A percentile compares a stretch with the other conserved stretches of the same genome.
These are phyloP conservation scores for Prosopis cineraria DNA, from an alignment of 306 rosid genomes.

Conservation along the genomic window DNA sequence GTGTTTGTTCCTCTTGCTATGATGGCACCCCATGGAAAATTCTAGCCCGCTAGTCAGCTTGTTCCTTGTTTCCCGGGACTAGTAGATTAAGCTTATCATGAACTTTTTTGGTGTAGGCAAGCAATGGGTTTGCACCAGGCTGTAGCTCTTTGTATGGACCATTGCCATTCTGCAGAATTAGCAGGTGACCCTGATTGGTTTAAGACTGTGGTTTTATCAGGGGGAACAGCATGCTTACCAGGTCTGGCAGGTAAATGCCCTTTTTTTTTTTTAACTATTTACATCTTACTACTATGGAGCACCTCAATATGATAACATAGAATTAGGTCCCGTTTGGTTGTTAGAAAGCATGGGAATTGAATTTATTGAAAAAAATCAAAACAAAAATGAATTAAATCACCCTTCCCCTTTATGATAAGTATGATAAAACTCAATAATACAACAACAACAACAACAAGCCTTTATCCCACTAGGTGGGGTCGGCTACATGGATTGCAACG, in stretches of 20 bases:
- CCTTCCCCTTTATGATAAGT: too few species aligned
- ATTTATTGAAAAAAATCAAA: too few species aligned
- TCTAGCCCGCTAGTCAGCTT: slow-evolving; percentile 1
- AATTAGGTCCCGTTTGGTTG: too few species aligned
- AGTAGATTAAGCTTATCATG: slow-evolving; percentile 19
- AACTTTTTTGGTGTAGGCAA: slow-evolving; percentile 56
- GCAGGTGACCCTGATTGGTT: slow-evolving; percentile 69
- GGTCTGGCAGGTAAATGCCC: slow-evolving; percentile 73
- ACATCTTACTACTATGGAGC: slow-evolving; percentile 3
- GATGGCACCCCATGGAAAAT: slow-evolving; percentile 3
- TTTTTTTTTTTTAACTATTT: not conserved
- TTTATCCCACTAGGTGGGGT: too few species aligned
- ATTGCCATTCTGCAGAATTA: slow-evolving; percentile 69
- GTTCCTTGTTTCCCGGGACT: slow-evolving; percentile 15
- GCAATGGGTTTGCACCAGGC: slow-evolving; percentile 91
- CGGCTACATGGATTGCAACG: too few species aligned
- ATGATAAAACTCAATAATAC: too few species aligned
- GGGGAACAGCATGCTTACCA: slow-evolving; percentile 88
- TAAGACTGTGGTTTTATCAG: slow-evolving; percentile 78
- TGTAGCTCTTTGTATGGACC: slow-evolving; percentile 82
- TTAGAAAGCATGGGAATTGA: too few species aligned
- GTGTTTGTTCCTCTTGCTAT: not conserved
- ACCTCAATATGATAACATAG: slow-evolving; percentile 20
- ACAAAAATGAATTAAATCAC: too few species aligned
- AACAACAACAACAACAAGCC: too few species aligned